Conservation (phyloP, 2,329 filamentous ascomycete genomes). For the Annulohypoxylon truncatum region DNA sequence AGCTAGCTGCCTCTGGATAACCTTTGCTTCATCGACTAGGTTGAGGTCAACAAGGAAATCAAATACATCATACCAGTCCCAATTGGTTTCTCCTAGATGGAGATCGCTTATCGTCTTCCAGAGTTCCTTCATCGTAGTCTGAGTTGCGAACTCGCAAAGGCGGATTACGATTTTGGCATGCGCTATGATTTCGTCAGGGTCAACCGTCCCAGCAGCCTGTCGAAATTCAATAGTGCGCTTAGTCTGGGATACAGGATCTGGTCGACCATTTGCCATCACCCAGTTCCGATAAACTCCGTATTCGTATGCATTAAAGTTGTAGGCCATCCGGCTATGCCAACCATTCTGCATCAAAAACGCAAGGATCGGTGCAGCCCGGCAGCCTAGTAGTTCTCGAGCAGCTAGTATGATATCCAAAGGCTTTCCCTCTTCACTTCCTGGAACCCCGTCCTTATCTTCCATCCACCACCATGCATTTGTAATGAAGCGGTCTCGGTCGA, state of each 20-base stretch:
- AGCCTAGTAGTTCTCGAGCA: constrained; percentile 4
- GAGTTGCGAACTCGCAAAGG: constrained; percentile 17
- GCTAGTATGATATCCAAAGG: constrained; percentile 4
- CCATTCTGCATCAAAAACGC: neutral
- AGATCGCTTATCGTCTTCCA: constrained; percentile 33
- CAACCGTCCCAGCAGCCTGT: constrained; percentile 38
- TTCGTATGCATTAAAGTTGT: constrained; percentile 23
- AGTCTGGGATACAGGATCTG: neutral
- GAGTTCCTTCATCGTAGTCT: constrained; percentile 18
- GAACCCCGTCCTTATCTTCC: neutral
- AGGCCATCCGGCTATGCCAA: neutral
- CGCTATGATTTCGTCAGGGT: constrained; percentile 38
- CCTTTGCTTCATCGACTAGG: constrained; percentile 27
- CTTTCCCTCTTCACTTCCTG: neutral
- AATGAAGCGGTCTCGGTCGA: neutral
- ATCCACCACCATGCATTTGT: neutral
- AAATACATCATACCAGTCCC: constrained; percentile 42
- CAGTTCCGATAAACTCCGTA: neutral
- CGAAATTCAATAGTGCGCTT: constrained; percentile 45
- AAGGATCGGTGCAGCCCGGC: constrained; percentile 2
- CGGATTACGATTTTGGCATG: constrained; percentile 14
- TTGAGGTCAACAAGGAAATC: constrained; percentile 39
- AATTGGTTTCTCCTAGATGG: constrained; percentile 9
- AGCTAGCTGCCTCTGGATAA: constrained; percentile 25
- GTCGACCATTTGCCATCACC: neutral